A percentile compares a stretch with the other conserved stretches of the same genome.
Evolutionary conservation across 305 asterid genomes (phyloP).

Genomic region (Plantago coronopus): DNA sequence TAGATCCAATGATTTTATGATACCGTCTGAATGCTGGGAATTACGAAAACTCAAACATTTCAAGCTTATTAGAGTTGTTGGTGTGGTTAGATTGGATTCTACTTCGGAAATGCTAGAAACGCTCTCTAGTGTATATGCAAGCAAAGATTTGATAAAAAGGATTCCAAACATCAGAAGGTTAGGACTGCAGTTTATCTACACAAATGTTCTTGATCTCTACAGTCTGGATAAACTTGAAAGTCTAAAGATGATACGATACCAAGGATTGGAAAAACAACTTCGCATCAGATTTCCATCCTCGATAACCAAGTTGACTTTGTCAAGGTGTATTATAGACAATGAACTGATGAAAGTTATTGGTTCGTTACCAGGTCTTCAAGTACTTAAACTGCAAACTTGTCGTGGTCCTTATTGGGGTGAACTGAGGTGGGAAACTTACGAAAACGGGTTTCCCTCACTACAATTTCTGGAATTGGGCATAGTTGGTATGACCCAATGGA

Average conservation of each 20-base stretch:
- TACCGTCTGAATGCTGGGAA: slow-evolving; percentile 12
- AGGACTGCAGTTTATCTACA: not conserved
- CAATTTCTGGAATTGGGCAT: slow-evolving; percentile 6
- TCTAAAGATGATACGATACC: not conserved
- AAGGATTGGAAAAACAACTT: not conserved
- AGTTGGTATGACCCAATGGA: slow-evolving; percentile 9
- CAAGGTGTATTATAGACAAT: not conserved
- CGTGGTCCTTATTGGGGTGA: too few species aligned
- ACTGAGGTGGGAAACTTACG: slow-evolving; percentile 19
- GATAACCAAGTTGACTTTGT: slow-evolving; percentile 11
- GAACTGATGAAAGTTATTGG: slow-evolving; percentile 8
- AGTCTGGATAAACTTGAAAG: slow-evolving; percentile 23
- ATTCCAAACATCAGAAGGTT: slow-evolving; percentile 20
- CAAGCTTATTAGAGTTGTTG: not conserved
- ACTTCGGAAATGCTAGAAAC: slow-evolving; percentile 17
- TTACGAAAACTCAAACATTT: slow-evolving; percentile 21
- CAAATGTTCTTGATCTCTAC: not conserved
- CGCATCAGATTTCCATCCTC: not conserved
- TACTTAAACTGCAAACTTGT: slow-evolving; percentile 15
- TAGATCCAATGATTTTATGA: not conserved
- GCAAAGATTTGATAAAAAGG: not conserved
- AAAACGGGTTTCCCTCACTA: slow-evolving; percentile 9
- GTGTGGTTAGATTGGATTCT: too few species aligned
- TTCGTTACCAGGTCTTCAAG: slow-evolving; percentile 17
- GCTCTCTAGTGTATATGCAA: not conserved